Percentiles rank a stretch among this genome's conserved stretches.
phyloP scores from a whole-genome alignment of 2,329 filamentous ascomycete genomes.

The Nemania diffusa region DNA sequence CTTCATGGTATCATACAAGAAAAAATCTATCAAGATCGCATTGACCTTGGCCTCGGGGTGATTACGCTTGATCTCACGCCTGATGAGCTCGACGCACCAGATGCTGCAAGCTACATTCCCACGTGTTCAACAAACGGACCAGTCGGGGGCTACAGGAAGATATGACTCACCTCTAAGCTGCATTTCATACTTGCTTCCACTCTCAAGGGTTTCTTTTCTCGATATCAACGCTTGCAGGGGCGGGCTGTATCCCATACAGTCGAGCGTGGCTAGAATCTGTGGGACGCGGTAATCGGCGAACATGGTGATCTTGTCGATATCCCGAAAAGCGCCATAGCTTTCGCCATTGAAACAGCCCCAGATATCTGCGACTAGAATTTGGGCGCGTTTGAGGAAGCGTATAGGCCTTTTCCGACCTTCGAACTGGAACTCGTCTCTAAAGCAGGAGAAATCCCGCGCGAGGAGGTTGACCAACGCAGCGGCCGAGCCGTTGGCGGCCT shows the following conservation, averaged over 20 bases:
- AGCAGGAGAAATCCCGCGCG: constrained; percentile 83
- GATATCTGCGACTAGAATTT: constrained; percentile 94
- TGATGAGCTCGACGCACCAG: constrained; percentile 92
- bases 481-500: constrained; percentile 80
- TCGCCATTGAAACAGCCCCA: constrained; percentile 95
- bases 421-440: constrained; percentile 82
- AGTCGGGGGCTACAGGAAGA: constrained; percentile 1
- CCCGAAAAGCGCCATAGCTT: constrained; percentile 81
- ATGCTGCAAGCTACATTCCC: constrained; percentile 78
- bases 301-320: constrained; percentile 97
- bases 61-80: constrained; percentile 77
- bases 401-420: constrained; percentile 76
- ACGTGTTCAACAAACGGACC: constrained; percentile 23
- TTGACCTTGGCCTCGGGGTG: constrained; percentile 81
- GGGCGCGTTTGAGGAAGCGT: constrained; percentile 90
- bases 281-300: constrained; percentile 98
- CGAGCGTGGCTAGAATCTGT: constrained; percentile 86
- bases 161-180: constrained; percentile 77
- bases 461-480: constrained; percentile 87
- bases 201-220: constrained; percentile 70
- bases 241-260: constrained; percentile 86
- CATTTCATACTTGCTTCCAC: constrained; percentile 82
- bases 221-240: constrained; percentile 77
- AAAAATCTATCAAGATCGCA: constrained; percentile 95
- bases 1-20: constrained; percentile 95